Conservation (phyloP, 202 grass and related monocot genomes). For the Zoysia matrella region DNA sequence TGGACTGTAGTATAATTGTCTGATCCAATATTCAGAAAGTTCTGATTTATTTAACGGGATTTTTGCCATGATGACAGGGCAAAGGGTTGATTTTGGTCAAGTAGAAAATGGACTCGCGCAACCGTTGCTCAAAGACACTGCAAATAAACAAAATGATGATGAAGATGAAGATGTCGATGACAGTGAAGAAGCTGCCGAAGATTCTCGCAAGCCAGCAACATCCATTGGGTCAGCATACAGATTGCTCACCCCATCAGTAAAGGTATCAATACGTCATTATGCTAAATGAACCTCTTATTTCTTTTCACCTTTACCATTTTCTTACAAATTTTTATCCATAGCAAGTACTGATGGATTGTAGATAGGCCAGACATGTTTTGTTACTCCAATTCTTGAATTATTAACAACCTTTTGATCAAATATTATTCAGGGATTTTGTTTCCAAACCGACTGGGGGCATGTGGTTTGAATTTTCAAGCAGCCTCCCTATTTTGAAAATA, state of each 20-base stretch:
- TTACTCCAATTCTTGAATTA: neutral
- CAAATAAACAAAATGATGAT: conserved; percentile 64
- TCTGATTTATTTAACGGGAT: conserved; percentile 30
- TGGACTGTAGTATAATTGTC: conserved; percentile 18
- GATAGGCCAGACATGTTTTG: conserved; percentile 12
- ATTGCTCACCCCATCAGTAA: conserved; percentile 90
- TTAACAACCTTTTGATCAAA: neutral
- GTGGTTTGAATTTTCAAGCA: conserved; percentile 5
- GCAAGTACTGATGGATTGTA: neutral
- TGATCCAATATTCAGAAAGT: neutral
- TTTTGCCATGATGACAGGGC: conserved; percentile 50
- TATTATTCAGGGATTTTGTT: neutral
- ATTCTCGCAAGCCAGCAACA: conserved; percentile 71
- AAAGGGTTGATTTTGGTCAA: conserved; percentile 47
- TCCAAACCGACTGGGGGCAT: neutral
- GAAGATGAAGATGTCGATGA: conserved; percentile 65
- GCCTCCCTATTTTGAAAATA: neutral
- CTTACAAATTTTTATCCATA: neutral
- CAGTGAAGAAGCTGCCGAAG: conserved; percentile 65
- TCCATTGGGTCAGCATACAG: conserved; percentile 84
- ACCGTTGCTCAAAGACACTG: conserved; percentile 61
- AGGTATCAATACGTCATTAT: conserved; percentile 53
- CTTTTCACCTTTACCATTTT: conserved; percentile 15
- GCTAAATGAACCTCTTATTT: conserved; percentile 13
- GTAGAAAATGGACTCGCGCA: conserved; percentile 76